phyloP scores from a whole-genome alignment of 441 rosid species.

The Aleurites moluccanus region DNA sequence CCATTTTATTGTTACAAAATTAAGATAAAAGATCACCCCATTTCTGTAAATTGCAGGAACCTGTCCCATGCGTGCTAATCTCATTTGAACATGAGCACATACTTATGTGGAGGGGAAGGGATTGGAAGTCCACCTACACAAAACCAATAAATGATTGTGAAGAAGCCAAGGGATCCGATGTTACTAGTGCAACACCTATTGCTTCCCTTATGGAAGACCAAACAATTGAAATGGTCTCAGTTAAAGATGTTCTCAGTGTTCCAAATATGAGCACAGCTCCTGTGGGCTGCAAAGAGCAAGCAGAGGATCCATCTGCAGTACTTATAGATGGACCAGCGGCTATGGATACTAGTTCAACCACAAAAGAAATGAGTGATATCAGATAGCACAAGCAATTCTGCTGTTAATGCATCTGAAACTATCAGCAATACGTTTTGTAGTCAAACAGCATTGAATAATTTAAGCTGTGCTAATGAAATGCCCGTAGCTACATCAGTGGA shows the following conservation, averaged over 20 bases:
- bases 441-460: conserved; percentile 7
- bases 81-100: conserved; percentile 79
- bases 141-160: conserved; percentile 33
- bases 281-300: conserved; percentile 27
- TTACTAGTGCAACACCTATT: conserved; percentile 26
- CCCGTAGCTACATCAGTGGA: conserved; percentile 13
- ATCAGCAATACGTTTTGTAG: conserved; percentile 6
- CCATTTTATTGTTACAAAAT: not conserved
- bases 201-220: conserved; percentile 34
- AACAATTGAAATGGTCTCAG: conserved; percentile 28
- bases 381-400: conserved; percentile 13
- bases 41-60: conserved; percentile 51
- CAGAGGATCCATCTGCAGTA: conserved; percentile 11
- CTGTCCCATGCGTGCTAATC: conserved; percentile 82
- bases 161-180: conserved; percentile 29
- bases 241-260: conserved; percentile 17
- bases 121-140: conserved; percentile 60
- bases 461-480: conserved; percentile 22
- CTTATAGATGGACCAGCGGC: conserved; percentile 19
- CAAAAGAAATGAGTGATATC: conserved; percentile 13
- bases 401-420: conserved; percentile 29
- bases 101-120: conserved; percentile 82
- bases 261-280: conserved; percentile 9
- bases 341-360: conserved; percentile 22
- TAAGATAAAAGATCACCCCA: not conserved